Conservation (phyloP, 345 rosid species). For the Luvunga scandens region DNA sequence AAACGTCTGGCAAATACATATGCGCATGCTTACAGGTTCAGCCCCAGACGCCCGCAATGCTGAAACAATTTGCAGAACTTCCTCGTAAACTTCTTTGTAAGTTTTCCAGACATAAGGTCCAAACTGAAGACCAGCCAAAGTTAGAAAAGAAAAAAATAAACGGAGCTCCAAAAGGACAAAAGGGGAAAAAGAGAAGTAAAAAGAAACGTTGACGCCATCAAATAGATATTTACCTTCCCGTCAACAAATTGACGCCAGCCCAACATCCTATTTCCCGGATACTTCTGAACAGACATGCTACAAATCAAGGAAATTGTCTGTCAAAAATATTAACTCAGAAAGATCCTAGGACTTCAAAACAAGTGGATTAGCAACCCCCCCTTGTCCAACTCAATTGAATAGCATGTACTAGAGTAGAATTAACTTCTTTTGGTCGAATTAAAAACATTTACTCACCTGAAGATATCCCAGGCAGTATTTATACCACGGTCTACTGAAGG, state of each 20-base stretch:
- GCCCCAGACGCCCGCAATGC: conserved; percentile 81
- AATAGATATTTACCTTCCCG: conserved; percentile 54
- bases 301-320: background rate
- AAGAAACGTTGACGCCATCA: background rate
- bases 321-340: background rate
- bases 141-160: background rate
- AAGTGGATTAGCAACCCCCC: background rate
- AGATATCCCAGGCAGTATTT: conserved; percentile 77
- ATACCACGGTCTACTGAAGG: conserved; percentile 55
- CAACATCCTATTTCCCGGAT: conserved; percentile 74
- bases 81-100: conserved; percentile 74
- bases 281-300: conserved; percentile 63
- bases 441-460: conserved; percentile 43
- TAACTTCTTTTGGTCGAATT: background rate
- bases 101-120: conserved; percentile 92
- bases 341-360: background rate
- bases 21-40: conserved; percentile 59
- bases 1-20: conserved; percentile 3
- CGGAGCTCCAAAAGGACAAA: background rate
- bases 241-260: conserved; percentile 78
- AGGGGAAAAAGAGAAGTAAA: too few species aligned
- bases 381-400: background rate
- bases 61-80: conserved; percentile 75
- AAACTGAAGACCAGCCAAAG: conserved; percentile 33
- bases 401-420: background rate